A percentile compares a stretch with the other conserved stretches of the same genome.
Conservation (phyloP, 108 stramenopile genomes). For the Cylindrotheca closterium region DNA sequence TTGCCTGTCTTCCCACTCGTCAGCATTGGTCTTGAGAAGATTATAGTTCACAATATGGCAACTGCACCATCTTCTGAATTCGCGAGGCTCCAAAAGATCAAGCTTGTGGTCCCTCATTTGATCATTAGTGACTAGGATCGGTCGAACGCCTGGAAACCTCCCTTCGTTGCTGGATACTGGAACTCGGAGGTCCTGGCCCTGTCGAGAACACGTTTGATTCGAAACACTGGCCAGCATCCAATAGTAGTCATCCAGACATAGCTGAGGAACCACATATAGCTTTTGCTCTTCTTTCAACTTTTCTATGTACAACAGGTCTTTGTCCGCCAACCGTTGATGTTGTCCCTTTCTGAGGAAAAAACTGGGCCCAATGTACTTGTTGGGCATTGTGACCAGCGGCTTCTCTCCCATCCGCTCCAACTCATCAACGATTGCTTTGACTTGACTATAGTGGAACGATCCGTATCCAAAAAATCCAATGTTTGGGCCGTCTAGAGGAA, state of each 20-base stretch:
- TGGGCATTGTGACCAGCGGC: slow-evolving; percentile 74
- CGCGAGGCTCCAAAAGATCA: slow-evolving; percentile 67
- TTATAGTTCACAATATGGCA: slow-evolving; percentile 78
- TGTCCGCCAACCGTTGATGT: neutral
- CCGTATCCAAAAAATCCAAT: slow-evolving; percentile 76
- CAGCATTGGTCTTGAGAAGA: slow-evolving; percentile 46
- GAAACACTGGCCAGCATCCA: slow-evolving; percentile 85
- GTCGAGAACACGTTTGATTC: slow-evolving; percentile 50
- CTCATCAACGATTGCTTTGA: slow-evolving; percentile 58
- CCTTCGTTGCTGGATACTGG: slow-evolving; percentile 44
- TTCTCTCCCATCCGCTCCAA: slow-evolving; percentile 70
- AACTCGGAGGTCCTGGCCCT: slow-evolving; percentile 43
- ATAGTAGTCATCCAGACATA: slow-evolving; percentile 78
- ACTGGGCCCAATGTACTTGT: slow-evolving; percentile 55
- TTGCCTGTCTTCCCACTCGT: slow-evolving; percentile 49
- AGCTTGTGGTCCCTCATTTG: slow-evolving; percentile 89
- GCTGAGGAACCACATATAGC: slow-evolving; percentile 56
- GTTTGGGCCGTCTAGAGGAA: slow-evolving; percentile 62
- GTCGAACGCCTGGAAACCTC: slow-evolving; percentile 72
- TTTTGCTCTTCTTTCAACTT: slow-evolving; percentile 26
- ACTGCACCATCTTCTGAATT: slow-evolving; percentile 83
- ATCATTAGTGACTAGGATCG: slow-evolving; percentile 83
- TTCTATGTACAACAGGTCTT: neutral
- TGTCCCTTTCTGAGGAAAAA: slow-evolving; percentile 2
- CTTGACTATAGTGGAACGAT: slow-evolving; percentile 52